These are phyloP conservation scores for Sergeia podlipaevii DNA, from an alignment of 208 protist genomes.

Conservation along the genomic window DNA sequence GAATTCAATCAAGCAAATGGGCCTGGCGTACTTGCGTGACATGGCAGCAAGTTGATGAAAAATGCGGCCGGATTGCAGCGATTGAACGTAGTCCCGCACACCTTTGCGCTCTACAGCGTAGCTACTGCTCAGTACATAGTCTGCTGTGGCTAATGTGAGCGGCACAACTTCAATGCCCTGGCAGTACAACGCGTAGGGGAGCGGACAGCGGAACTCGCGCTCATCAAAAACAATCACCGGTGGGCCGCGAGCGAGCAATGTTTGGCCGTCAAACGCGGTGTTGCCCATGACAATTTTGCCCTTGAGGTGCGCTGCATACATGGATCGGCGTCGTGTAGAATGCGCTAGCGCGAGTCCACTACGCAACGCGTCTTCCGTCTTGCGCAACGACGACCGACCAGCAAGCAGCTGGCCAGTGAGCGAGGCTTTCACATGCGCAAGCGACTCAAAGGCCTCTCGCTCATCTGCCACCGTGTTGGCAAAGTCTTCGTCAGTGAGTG, in stretches of 20 bases:
- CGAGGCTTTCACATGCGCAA: conserved; percentile 72
- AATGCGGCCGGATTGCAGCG: conserved; percentile 58
- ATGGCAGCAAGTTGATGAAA: conserved; percentile 65
- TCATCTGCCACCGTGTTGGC: conserved; percentile 38
- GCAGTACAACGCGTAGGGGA: conserved; percentile 71
- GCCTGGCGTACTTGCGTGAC: conserved; percentile 47
- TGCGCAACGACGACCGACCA: conserved; percentile 36
- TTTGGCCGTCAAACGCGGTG: not conserved
- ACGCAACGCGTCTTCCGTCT: conserved; percentile 51
- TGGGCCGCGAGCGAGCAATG: not conserved
- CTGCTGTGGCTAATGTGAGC: conserved; percentile 69
- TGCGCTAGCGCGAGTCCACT: conserved; percentile 19
- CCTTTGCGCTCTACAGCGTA: conserved; percentile 86
- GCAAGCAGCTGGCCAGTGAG: conserved; percentile 65
- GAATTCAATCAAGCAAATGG: conserved; percentile 81
- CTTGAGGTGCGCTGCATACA: not conserved
- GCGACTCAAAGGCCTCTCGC: conserved; percentile 55
- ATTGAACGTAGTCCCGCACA: conserved; percentile 70
- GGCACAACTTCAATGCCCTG: conserved; percentile 76
- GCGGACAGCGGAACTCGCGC: conserved; percentile 73
- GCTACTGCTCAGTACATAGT: conserved; percentile 77
- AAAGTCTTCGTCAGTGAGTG: conserved; percentile 28
- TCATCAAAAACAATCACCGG: conserved; percentile 83
- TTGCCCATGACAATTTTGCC: not conserved
- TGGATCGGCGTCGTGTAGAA: not conserved